Percentiles rank a stretch among this genome's conserved stretches.
These are phyloP conservation scores for Lathyrus sativus DNA, from an alignment of 306 rosid genomes.

Conservation along the genomic window DNA sequence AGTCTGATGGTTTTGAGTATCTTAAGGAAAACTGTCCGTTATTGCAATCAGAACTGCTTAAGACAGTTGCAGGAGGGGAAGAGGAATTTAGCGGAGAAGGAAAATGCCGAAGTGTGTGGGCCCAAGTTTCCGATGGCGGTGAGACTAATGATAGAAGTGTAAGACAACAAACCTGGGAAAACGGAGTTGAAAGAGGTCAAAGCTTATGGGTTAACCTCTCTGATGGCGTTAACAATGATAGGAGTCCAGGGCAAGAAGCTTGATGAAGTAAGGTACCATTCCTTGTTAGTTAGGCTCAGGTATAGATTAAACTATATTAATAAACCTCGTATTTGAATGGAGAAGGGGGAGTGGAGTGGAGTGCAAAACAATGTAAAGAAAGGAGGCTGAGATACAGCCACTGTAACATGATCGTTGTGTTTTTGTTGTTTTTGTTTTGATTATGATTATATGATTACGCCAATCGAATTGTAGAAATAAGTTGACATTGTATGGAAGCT, in stretches of 20 bases:
- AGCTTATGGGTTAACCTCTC: conserved; percentile 77
- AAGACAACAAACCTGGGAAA: conserved; percentile 88
- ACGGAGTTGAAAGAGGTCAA: conserved; percentile 68
- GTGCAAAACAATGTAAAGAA: conserved; percentile 38
- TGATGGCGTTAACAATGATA: conserved; percentile 68
- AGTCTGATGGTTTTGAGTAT: conserved; percentile 87
- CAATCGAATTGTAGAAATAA: conserved; percentile 31
- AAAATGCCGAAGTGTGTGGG: conserved; percentile 91
- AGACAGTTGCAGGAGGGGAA: conserved; percentile 90
- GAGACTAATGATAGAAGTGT: conserved; percentile 80
- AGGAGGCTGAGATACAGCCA: conserved; percentile 31
- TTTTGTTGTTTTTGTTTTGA: conserved; percentile 22
- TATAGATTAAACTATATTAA: conserved; percentile 28
- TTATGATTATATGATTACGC: conserved; percentile 16
- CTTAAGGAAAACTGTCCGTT: conserved; percentile 88
- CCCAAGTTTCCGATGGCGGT: conserved; percentile 89
- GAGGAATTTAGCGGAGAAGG: conserved; percentile 91
- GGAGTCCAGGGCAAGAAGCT: conserved; percentile 74
- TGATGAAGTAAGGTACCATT: conserved; percentile 42
- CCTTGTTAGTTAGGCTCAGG: conserved; percentile 29
- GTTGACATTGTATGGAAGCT: conserved; percentile 35
- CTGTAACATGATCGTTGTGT: conserved; percentile 32
- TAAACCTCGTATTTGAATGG: conserved; percentile 9
- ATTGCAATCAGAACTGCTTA: conserved; percentile 89
- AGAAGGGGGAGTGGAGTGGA: conserved; percentile 8